phyloP scores from a whole-genome alignment of 2,329 filamentous ascomycete species.

The Pyricularia sp. region DNA sequence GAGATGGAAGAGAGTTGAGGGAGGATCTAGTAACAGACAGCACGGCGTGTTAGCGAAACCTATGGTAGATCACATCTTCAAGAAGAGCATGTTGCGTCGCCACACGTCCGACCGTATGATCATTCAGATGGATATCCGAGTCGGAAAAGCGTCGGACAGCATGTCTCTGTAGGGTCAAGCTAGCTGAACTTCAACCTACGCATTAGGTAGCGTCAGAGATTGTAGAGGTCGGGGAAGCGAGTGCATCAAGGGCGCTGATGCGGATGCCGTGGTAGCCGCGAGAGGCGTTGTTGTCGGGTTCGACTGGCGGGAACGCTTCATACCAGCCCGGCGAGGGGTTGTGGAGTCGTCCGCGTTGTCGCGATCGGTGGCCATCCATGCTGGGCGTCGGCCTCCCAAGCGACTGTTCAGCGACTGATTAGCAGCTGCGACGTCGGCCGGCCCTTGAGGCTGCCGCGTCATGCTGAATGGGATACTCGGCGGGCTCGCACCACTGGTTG shows the following conservation, averaged over 20 bases:
- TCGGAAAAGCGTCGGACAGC: neutral
- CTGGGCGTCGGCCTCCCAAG: neutral
- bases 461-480: neutral
- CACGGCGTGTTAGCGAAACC: neutral
- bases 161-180: neutral
- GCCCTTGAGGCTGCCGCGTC: neutral
- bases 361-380: neutral
- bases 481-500: neutral
- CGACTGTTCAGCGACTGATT: neutral
- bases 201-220: neutral
- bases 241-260: neutral
- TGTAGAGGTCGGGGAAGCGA: neutral
- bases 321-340: neutral
- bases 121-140: neutral
- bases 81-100: neutral
- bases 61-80: neutral
- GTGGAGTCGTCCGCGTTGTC: neutral
- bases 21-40: slow-evolving; percentile 8
- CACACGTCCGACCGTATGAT: neutral
- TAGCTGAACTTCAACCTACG: neutral
- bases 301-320: neutral
- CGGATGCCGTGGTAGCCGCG: neutral
- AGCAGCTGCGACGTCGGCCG: slow-evolving; percentile 3
- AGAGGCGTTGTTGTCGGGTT: neutral
- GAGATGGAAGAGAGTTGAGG: slow-evolving; percentile 43